Evolutionary conservation across 73 alveolate genomes (phyloP).

Genomic region (Tetrahymena borealis): DNA sequence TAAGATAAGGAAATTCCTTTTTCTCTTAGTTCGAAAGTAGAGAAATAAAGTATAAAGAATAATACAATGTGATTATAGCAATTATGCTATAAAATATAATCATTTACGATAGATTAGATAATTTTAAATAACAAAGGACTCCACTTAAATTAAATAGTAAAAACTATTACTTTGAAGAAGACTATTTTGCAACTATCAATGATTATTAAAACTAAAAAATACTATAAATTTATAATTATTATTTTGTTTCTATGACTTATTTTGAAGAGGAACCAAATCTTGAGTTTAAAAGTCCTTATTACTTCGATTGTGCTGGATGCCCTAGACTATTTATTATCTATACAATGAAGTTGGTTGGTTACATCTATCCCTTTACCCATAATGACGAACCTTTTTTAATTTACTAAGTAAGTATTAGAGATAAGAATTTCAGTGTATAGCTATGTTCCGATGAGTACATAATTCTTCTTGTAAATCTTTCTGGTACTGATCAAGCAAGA

Average conservation of each 20-base stretch:
- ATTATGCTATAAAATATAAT: not conserved
- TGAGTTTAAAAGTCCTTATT: not conserved
- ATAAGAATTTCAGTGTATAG: not conserved
- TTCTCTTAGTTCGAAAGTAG: too few species aligned
- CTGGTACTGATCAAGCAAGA: not conserved
- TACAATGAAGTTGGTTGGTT: not conserved
- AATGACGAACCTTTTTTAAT: not conserved
- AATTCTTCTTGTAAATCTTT: not conserved
- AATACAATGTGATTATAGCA: not conserved
- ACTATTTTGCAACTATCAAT: not conserved
- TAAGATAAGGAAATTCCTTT: too few species aligned
- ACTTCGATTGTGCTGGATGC: not conserved
- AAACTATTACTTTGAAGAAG: not conserved
- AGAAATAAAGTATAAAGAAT: not conserved
- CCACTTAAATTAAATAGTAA: not conserved
- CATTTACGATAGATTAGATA: not conserved
- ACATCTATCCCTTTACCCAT: not conserved
- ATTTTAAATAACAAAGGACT: not conserved
- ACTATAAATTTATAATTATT: not conserved
- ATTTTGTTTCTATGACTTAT: not conserved
- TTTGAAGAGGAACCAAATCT: not conserved
- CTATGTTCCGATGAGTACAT: not conserved
- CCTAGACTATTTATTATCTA: not conserved
- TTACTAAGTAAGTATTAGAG: not conserved
- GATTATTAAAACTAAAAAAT: not conserved